A percentile compares a stretch with the other conserved stretches of the same genome.
Conservation (phyloP, 257 asterid genomes). For the Penstemon barbatus region DNA sequence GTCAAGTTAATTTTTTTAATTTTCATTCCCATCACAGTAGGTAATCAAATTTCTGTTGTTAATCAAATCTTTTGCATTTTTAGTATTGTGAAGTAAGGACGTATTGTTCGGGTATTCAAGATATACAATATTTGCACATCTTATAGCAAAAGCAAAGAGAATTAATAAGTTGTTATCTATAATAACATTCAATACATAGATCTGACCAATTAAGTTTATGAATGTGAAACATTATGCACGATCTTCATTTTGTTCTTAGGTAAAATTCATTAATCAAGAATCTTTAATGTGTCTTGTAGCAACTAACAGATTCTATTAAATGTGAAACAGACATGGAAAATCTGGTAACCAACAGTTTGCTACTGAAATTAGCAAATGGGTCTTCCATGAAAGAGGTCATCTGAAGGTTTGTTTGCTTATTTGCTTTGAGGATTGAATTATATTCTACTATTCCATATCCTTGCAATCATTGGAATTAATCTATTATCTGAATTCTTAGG, state of each 20-base stretch:
- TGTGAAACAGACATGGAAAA: conserved; percentile 58
- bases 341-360: conserved; percentile 79
- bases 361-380: conserved; percentile 83
- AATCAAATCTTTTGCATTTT: not conserved
- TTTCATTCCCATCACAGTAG: not conserved
- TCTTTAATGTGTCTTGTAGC: conserved; percentile 22
- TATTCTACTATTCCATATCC: not conserved
- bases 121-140: not conserved
- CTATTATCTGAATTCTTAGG: conserved; percentile 42
- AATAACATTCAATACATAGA: not conserved
- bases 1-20: conserved; percentile 9
- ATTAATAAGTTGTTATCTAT: not conserved
- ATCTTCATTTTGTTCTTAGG: not conserved
- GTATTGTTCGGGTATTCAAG: not conserved
- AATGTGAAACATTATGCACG: not conserved
- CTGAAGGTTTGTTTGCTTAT: conserved; percentile 49
- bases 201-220: not conserved
- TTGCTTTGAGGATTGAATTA: conserved; percentile 15
- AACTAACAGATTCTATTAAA: conserved; percentile 26
- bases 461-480: conserved; percentile 3
- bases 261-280: not conserved
- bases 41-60: not conserved
- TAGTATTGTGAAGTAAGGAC: conserved; percentile 5
- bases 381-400: conserved; percentile 90
- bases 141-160: not conserved